Evolutionary conservation across 2,329 filamentous ascomycete genomes (phyloP), one percentile per base, ranked within the genome.

Genomic region (Penicillium sp.): DNA sequence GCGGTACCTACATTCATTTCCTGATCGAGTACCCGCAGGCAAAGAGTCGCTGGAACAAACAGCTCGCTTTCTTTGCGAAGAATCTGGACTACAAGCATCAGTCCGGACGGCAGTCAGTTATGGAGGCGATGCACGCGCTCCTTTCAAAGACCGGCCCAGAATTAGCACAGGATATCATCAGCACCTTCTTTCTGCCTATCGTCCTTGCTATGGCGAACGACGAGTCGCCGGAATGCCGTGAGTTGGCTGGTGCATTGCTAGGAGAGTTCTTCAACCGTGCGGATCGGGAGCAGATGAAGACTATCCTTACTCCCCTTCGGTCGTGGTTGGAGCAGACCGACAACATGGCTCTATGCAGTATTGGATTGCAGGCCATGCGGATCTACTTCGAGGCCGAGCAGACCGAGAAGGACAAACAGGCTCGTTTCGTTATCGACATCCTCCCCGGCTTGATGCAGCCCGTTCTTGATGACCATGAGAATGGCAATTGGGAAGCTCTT

Each of bases 1-100:
- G 93, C 49, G 88, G 88, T 19, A 85, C 88, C 13, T 98, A 94
- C 69, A 85, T 95, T 68, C 88, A 96, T 58, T 98, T 98, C 71
- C 74, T 98, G 49, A 82, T 90, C 57, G 89, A 96, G 47, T 98
- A 96, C 63, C 91, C 93, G 0, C 93, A 97, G 66, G 88, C 86
- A 61, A 90, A 89, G 69, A 86, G 83, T 55, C 80, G 93, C 13
- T 94, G 93, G 83, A 79, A 81, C 34, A 95, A 95, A 66, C 91
- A 97, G 64, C 78, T 96, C 44, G 82, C 79, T 49, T 98, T 97
- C 65, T 77, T 98, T 43, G 80, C 94, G 43, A 87, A 87, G 61
- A 98, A 98, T 63, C 75, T 98, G 56, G 84, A 91, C 52, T 98
- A 96, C 66, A 82, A 91, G 38, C 83, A 94, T 61, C 83, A 89